Conservation (phyloP, 2,329 filamentous ascomycete species). For the Hypocreales sp. region DNA sequence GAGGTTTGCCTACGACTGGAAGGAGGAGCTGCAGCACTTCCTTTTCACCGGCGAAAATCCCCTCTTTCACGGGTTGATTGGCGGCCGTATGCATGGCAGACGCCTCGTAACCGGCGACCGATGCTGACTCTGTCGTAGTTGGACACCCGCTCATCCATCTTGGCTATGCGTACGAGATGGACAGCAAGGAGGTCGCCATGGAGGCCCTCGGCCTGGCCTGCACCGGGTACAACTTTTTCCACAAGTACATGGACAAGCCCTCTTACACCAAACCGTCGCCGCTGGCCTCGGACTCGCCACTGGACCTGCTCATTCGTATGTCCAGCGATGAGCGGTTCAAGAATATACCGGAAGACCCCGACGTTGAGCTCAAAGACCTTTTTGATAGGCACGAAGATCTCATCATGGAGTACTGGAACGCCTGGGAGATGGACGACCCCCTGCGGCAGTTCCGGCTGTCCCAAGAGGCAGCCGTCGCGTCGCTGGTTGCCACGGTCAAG, state of each 20-base stretch:
- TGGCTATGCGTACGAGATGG: constrained; percentile 83
- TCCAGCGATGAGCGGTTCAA: constrained; percentile 55
- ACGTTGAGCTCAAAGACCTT: constrained; percentile 50
- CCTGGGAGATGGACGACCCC: constrained; percentile 60
- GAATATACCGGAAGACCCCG: constrained; percentile 42
- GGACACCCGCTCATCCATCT: constrained; percentile 90
- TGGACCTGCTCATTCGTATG: constrained; percentile 58
- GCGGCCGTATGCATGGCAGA: constrained; percentile 59
- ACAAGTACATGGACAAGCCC: constrained; percentile 56
- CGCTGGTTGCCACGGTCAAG: constrained; percentile 46
- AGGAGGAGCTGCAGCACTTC: constrained; percentile 58
- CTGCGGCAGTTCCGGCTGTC: constrained; percentile 61
- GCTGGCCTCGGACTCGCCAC: constrained; percentile 43
- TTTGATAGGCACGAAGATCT: constrained; percentile 54
- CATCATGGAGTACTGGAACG: constrained; percentile 80
- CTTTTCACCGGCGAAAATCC: constrained; percentile 61
- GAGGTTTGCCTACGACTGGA: constrained; percentile 69
- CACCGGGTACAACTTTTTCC: constrained; percentile 40
- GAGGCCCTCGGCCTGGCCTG: constrained; percentile 64
- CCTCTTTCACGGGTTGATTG: constrained; percentile 64
- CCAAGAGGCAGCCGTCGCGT: constrained; percentile 42
- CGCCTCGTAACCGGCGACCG: too few relatives aligned
- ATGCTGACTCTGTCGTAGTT: constrained; percentile 32
- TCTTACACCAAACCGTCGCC: constrained; percentile 52
- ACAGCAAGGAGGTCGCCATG: constrained; percentile 72